Evolutionary conservation across 2,329 filamentous ascomycete genomes (phyloP).

Genomic region (Neofusicoccum umdonicola): DNA sequence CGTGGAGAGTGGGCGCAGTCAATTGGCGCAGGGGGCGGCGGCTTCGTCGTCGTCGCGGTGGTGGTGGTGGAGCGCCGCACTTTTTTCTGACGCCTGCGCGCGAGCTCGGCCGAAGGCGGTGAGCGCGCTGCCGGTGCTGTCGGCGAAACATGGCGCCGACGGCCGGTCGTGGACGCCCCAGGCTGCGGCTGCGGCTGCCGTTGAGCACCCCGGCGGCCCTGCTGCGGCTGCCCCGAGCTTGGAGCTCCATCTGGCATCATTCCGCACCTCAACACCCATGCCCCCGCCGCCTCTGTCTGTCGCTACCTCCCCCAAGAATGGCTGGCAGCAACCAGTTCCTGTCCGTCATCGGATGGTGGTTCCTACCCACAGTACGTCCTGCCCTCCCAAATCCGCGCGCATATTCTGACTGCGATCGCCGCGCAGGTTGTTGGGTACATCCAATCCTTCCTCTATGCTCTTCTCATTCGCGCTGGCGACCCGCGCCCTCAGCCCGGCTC

Average conservation of each 20-base stretch:
- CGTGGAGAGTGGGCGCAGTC: conserved; percentile 34
- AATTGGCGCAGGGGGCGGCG: not conserved
- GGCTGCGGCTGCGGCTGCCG: not conserved
- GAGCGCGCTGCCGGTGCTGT: not conserved
- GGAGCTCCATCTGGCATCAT: conserved; percentile 13
- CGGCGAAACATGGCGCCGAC: not conserved
- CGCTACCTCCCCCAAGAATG: not conserved
- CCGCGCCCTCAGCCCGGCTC: conserved; percentile 69
- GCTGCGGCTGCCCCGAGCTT: not conserved
- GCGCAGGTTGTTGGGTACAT: conserved; percentile 69
- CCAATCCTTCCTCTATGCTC: conserved; percentile 79
- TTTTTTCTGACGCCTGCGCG: conserved; percentile 8
- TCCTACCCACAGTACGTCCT: conserved; percentile 57
- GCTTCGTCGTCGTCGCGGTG: not conserved
- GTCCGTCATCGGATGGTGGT: conserved; percentile 60
- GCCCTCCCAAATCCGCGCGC: not conserved
- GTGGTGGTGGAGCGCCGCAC: not conserved
- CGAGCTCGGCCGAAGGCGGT: not conserved
- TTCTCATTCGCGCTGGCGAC: conserved; percentile 86
- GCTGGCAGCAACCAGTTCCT: conserved; percentile 35
- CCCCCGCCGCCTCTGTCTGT: not conserved
- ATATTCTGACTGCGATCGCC: not conserved
- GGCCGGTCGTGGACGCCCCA: not conserved
- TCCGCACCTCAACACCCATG: not conserved
- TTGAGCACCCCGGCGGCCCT: not conserved